A percentile compares a stretch with the other conserved stretches of the same genome.
Conservation (phyloP, 2,329 filamentous ascomycete species). For the Aureobasidium subglaciale region DNA sequence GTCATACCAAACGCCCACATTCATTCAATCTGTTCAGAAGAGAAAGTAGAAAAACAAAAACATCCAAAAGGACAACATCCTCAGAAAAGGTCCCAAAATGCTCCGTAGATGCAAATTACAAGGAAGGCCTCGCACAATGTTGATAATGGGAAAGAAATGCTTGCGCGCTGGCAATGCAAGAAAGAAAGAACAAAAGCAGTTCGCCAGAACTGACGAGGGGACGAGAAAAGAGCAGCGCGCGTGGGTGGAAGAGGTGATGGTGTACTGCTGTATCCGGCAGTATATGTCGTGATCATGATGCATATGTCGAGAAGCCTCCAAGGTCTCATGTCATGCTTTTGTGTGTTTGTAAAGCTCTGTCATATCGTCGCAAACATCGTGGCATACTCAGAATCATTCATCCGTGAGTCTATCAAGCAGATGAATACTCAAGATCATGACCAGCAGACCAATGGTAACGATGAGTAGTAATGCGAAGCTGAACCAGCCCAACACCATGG, state of each 20-base stretch:
- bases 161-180: background rate
- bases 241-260: background rate
- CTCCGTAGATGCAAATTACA: slow-evolving; percentile 7
- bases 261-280: background rate
- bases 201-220: too few relatives aligned
- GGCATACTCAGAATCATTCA: slow-evolving; percentile 9
- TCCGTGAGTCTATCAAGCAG: slow-evolving; percentile 59
- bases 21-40: background rate
- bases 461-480: slow-evolving; percentile 88
- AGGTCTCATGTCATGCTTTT: slow-evolving; percentile 1
- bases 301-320: background rate
- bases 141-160: background rate
- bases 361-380: background rate
- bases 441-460: slow-evolving; percentile 86
- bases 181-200: background rate
- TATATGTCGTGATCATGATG: slow-evolving; percentile 5
- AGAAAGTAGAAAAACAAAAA: background rate
- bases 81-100: background rate
- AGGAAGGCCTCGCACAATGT: background rate
- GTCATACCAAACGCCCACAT: too few relatives aligned
- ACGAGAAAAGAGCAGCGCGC: background rate
- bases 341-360: background rate
- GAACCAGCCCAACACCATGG: slow-evolving; percentile 98
- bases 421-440: slow-evolving; percentile 93
- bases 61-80: background rate